Evolutionary conservation across 192 early-diverging fungal species (phyloP).

Genomic region (Thamnidium elegans): DNA sequence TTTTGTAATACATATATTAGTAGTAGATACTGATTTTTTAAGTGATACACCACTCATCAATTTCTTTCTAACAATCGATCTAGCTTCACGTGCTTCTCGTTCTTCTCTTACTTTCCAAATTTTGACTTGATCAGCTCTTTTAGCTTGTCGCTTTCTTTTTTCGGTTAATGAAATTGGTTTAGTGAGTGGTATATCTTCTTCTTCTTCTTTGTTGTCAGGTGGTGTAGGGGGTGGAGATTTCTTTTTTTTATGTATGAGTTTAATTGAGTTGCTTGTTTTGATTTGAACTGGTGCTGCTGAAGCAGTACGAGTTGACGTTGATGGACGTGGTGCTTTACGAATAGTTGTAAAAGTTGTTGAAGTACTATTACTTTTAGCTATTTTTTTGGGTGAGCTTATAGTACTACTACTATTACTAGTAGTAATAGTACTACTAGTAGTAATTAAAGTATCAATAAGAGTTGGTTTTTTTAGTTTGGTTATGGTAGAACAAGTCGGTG

Average conservation of each 20-base stretch:
- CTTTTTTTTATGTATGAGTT: neutral
- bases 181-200: slow-evolving; percentile 13
- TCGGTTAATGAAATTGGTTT: slow-evolving; percentile 29
- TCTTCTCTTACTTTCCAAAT: slow-evolving; percentile 35
- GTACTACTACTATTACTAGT: neutral
- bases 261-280: neutral
- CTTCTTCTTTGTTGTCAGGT: neutral
- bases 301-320: neutral
- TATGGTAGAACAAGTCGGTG: neutral
- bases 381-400: neutral
- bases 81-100: slow-evolving; percentile 26
- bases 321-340: neutral
- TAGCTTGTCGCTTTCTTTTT: slow-evolving; percentile 26
- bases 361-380: neutral
- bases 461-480: too few relatives aligned
- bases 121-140: slow-evolving; percentile 34
- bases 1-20: neutral
- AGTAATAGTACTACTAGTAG: neutral
- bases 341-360: neutral
- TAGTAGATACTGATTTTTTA: neutral
- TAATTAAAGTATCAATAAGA: neutral
- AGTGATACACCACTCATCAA: neutral
- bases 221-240: neutral
- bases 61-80: slow-evolving; percentile 12
- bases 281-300: neutral